Percentiles rank a stretch among this genome's conserved stretches.
Conservation (phyloP, 805 yeast species). For the Saccharomycopsis fodiens region DNA sequence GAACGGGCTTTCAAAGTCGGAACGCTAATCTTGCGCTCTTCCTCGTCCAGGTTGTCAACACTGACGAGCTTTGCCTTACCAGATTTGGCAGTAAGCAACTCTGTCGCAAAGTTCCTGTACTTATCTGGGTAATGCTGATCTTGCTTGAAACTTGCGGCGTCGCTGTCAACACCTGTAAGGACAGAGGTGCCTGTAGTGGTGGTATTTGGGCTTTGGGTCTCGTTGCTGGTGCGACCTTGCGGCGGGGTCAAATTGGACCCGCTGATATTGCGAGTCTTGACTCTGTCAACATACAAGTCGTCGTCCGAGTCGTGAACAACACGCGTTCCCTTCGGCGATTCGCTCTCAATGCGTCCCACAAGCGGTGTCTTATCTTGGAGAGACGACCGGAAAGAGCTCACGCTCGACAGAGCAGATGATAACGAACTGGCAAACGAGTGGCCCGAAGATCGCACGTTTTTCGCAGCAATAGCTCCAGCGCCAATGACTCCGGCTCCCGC, state of each 20-base stretch:
- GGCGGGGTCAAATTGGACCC: neutral
- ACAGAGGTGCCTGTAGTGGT: conserved; percentile 20
- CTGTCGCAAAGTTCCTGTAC: conserved; percentile 20
- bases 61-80: conserved; percentile 13
- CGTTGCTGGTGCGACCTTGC: conserved; percentile 5
- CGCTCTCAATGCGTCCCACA: neutral
- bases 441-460: neutral
- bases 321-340: conserved; percentile 3
- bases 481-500: conserved; percentile 1
- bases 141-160: conserved; percentile 20
- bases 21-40: conserved; percentile 10
- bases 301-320: conserved; percentile 8
- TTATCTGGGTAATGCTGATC: conserved; percentile 19
- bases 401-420: neutral
- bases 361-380: conserved; percentile 16
- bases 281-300: conserved; percentile 6
- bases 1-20: conserved; percentile 1
- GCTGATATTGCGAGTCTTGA: neutral
- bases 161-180: conserved; percentile 17
- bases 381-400: conserved; percentile 17
- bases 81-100: conserved; percentile 15
- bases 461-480: conserved; percentile 6
- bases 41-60: conserved; percentile 10
- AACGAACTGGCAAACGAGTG: neutral
- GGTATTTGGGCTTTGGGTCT: conserved; percentile 19